Conservation (phyloP, 1,139 yeast genomes). For the Magnusiomyces tetraspermus region DNA sequence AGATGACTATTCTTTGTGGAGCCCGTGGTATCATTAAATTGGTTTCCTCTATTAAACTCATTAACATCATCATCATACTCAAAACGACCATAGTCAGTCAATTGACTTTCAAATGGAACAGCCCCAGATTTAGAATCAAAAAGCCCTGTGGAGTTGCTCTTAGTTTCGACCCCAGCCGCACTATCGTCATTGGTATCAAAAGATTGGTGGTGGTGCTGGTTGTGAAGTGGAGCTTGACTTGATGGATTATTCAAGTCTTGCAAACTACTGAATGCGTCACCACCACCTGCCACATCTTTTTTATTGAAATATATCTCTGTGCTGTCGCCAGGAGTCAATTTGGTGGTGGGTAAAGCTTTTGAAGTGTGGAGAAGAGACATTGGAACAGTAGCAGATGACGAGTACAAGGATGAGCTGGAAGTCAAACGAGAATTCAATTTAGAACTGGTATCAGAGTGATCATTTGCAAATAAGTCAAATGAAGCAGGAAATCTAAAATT, state of each 20-base stretch:
- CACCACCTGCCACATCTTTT: neutral
- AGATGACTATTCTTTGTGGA: neutral
- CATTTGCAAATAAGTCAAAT: neutral
- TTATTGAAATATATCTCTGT: neutral
- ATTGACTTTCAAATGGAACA: neutral
- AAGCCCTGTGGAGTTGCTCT: neutral
- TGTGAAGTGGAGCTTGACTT: neutral
- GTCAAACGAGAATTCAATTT: neutral
- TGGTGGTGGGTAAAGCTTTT: neutral
- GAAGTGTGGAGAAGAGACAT: neutral
- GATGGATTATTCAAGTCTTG: neutral
- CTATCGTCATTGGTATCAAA: neutral
- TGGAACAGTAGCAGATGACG: neutral
- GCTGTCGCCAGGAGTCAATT: neutral
- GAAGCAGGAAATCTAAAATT: neutral
- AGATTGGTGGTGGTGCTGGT: too few species aligned
- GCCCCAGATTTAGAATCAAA: slow-evolving; percentile 5
- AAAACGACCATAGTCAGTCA: neutral
- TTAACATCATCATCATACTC: too few species aligned
- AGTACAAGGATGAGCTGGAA: neutral
- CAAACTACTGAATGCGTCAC: neutral
- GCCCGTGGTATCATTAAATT: too few species aligned
- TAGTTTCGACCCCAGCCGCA: neutral
- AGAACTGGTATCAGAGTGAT: neutral
- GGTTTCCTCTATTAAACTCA: too few species aligned